A percentile compares a stretch with the other conserved stretches of the same genome.
Evolutionary conservation across 345 rosid species (phyloP).

Genomic region (Salix koriyanagi): DNA sequence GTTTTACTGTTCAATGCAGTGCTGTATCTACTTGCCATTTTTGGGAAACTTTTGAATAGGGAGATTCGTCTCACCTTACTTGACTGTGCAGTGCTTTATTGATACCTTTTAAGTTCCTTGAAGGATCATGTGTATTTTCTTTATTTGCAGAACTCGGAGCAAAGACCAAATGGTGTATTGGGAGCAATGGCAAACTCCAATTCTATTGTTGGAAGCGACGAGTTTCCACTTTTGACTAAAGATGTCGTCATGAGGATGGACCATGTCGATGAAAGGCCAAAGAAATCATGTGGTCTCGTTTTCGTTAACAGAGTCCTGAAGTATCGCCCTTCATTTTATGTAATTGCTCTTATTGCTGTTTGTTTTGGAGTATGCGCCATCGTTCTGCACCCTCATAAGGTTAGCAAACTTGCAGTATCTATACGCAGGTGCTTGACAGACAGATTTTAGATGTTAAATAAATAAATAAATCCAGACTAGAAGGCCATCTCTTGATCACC

Average conservation of each 20-base stretch:
- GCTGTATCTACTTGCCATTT: background rate
- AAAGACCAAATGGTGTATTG: slow-evolving; percentile 19
- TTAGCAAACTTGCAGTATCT: slow-evolving; percentile 63
- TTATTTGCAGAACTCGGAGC: slow-evolving; percentile 47
- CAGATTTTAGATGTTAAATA: background rate
- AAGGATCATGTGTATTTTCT: background rate
- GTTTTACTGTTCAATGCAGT: background rate
- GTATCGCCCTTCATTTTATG: slow-evolving; percentile 42
- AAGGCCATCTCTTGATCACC: background rate
- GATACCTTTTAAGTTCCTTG: background rate
- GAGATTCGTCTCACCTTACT: background rate
- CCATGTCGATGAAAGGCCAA: slow-evolving; percentile 37
- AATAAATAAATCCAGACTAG: background rate
- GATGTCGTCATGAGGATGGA: slow-evolving; percentile 49
- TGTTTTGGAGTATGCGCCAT: slow-evolving; percentile 72
- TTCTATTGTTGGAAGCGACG: slow-evolving; percentile 27
- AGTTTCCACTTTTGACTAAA: slow-evolving; percentile 45
- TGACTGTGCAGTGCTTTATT: background rate
- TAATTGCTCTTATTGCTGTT: slow-evolving; percentile 41
- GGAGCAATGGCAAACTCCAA: slow-evolving; percentile 18
- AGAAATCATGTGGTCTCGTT: slow-evolving; percentile 33
- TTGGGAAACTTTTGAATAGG: background rate
- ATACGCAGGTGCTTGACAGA: slow-evolving; percentile 50
- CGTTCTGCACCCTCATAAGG: slow-evolving; percentile 65
- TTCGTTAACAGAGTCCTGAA: slow-evolving; percentile 29